Evolutionary conservation across 192 early-diverging fungal genomes (phyloP).

Genomic region (Backusella tuberculispora): DNA sequence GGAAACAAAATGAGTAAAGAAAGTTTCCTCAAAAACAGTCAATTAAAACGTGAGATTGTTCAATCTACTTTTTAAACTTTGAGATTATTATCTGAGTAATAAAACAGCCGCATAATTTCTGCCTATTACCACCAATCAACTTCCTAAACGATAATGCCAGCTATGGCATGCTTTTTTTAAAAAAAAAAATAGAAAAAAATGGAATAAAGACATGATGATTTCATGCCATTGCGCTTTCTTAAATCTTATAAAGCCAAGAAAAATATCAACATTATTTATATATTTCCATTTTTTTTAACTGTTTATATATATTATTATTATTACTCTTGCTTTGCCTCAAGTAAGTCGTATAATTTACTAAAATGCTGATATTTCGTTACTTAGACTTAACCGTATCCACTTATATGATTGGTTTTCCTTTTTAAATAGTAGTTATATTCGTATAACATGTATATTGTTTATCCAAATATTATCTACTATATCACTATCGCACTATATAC

Average conservation of each 20-base stretch:
- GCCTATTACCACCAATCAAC: no score
- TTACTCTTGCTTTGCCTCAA: not conserved
- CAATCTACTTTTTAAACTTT: not conserved
- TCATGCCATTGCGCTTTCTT: no score
- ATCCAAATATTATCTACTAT: not conserved
- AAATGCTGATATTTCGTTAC: not conserved
- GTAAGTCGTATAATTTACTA: not conserved
- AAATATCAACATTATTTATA: no score
- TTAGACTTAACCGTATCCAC: no score
- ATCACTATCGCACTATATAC: not conserved
- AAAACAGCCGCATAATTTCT: not conserved
- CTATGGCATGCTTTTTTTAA: no score
- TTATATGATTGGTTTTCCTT: no score
- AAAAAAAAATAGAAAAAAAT: no score
- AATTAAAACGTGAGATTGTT: not conserved
- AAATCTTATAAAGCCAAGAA: no score
- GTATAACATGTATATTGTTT: not conserved
- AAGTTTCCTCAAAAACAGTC: slow-evolving; percentile 2
- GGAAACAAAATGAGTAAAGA: not conserved
- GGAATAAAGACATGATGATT: no score
- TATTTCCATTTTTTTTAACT: not conserved
- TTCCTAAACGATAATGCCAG: no score
- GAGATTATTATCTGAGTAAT: not conserved
- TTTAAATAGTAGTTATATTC: no score
- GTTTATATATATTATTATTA: not conserved